Evolutionary conservation across 331 rosid genomes (phyloP), one percentile per base, ranked within the genome.

Genomic region (Acacia pycnantha): DNA sequence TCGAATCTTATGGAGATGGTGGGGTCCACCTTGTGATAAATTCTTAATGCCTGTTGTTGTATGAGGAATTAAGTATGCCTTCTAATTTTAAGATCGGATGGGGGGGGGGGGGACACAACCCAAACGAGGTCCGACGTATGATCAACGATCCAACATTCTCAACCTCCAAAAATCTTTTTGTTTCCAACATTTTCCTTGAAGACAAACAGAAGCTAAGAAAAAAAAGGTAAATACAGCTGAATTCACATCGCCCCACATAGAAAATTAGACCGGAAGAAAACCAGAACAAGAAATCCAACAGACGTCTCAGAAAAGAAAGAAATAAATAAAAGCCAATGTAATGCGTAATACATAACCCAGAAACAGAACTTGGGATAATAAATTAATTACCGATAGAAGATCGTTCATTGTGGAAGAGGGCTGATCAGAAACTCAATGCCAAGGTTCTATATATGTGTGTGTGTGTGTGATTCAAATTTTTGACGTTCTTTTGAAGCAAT

Each of bases 321-420:
- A 26, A 68, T 8, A 16, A 67, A 35, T 37, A 6, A 8, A 67
- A 67, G 56, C 29, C 65, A 9, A 44, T 22, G 67, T 53, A 64
- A 70, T 26, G 77, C 44, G 0, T 46, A 5, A 7, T 37, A 37
- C 6, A 35, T n/a, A 67, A 54, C 44, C 27, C 44, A n/a, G 6
- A 54, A 8, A 19, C 8, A 24, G 21, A 82, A 71, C 15, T 6
- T 6, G 1, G 26, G 15, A 72, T 27, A 64, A 80, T 21, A 3
- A 43, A n/a, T 37, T 48, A 7, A 80, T 81, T 90, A 92, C 95
- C 91, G 91, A 69, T 51, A 92, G 90, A 77, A 94, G 97, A 80
- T 94, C 98, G 89, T 94, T 94, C 98, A 94, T 92, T 84, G 87
- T 92, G 71, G 86, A 81, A 75, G 76, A 68, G 69, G 83, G 81